A percentile compares a stretch with the other conserved stretches of the same genome.
These are phyloP conservation scores for Zygosaccharomyces sapae DNA, from an alignment of 1,139 yeast species.

Conservation along the genomic window DNA sequence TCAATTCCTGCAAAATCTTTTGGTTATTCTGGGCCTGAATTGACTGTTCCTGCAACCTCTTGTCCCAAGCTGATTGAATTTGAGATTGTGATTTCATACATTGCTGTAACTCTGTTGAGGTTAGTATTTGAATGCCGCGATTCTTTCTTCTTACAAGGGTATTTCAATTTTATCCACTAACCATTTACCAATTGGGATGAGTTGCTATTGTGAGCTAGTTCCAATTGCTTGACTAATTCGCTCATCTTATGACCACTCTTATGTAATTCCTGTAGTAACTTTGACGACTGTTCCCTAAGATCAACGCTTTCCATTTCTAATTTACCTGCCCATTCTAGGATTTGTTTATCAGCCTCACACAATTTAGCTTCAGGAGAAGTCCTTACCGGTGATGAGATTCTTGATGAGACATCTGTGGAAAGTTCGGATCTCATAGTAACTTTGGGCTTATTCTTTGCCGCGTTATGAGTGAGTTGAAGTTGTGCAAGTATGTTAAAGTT, in stretches of 20 bases:
- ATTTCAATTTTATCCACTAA: slow-evolving; percentile 7
- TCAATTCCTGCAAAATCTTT: slow-evolving; percentile 11
- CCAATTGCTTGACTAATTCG: slow-evolving; percentile 13
- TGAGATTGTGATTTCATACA: not conserved
- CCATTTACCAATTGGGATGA: slow-evolving; percentile 7
- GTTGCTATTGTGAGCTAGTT: not conserved
- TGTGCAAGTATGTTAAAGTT: not conserved
- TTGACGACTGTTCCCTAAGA: slow-evolving; percentile 36
- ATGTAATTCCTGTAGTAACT: slow-evolving; percentile 27
- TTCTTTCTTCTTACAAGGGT: slow-evolving; percentile 2
- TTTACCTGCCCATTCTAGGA: slow-evolving; percentile 45
- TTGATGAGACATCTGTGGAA: slow-evolving; percentile 14
- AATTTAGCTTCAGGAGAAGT: slow-evolving; percentile 10
- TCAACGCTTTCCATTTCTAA: slow-evolving; percentile 45
- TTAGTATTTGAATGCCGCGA: not conserved
- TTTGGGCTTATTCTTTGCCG: no score
- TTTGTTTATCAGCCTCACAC: slow-evolving; percentile 36
- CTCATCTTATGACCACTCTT: slow-evolving; percentile 22
- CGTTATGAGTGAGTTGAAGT: not conserved
- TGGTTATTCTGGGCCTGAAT: not conserved
- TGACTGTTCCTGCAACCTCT: not conserved
- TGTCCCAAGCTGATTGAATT: not conserved
- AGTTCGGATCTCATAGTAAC: slow-evolving; percentile 8
- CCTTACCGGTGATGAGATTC: slow-evolving; percentile 13
- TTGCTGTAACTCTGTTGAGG: not conserved